phyloP scores from a whole-genome alignment of 2,329 filamentous ascomycete genomes.

The Epicoccum sorghinum region DNA sequence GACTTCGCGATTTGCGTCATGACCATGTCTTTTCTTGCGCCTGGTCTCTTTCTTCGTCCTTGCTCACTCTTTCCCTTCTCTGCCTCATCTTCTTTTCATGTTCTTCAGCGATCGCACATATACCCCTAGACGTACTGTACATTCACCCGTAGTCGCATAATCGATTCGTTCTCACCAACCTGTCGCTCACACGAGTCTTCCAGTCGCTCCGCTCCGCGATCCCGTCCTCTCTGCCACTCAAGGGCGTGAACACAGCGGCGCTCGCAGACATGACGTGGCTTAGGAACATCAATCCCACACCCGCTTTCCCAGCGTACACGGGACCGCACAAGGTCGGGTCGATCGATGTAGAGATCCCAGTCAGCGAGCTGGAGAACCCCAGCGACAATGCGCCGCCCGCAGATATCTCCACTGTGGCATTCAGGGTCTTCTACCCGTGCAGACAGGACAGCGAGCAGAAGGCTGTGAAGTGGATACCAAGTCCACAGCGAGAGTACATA shows the following conservation, averaged over 20 bases:
- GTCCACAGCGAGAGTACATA: constrained; percentile 75
- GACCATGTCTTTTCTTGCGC: constrained; percentile 15
- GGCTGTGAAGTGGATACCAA: constrained; percentile 76
- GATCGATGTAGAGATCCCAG: constrained; percentile 79
- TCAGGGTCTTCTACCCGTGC: constrained; percentile 79
- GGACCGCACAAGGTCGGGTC: constrained; percentile 81
- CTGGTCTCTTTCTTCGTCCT: neutral
- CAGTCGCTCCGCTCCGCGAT: constrained; percentile 27
- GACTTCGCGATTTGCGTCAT: constrained; percentile 33
- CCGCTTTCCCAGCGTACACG: constrained; percentile 74
- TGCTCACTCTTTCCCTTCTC: neutral
- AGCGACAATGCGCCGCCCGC: constrained; percentile 60
- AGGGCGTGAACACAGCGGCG: constrained; percentile 13
- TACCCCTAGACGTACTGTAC: neutral
- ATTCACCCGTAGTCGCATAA: neutral
- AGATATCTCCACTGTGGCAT: constrained; percentile 73
- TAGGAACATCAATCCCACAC: constrained; percentile 67
- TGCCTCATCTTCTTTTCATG: neutral
- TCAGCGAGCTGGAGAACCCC: constrained; percentile 55
- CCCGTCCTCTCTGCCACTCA: constrained; percentile 17
- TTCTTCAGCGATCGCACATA: constrained; percentile 2
- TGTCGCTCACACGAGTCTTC: constrained; percentile 39
- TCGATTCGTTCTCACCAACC: constrained; percentile 15
- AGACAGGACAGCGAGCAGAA: constrained; percentile 53
- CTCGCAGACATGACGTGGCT: constrained; percentile 49